Base-by-base conservation (phyloP, 2,329 filamentous ascomycete species). In the Fusarium sp. region DNA sequence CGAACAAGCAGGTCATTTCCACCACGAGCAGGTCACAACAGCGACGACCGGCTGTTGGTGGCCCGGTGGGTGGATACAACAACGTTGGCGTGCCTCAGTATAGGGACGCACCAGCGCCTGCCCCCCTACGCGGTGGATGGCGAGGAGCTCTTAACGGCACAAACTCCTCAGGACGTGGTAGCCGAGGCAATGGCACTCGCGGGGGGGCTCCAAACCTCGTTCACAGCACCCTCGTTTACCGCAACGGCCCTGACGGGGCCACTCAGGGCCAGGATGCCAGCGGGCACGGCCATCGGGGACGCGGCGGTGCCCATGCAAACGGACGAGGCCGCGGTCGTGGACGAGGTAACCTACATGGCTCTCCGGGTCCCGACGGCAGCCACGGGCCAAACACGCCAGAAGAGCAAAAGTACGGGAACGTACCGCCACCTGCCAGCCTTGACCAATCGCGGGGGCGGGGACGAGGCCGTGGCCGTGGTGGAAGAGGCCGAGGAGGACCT, bases 1-100 rank as follows among this genome's bases (percentile, higher is more conserved):
- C 91, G 2, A 86, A 95, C 76, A 91, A 89, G 73, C 96, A 99
- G 82, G 88, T 97, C 18, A 85, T 97, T 43, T 91, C 89, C 65
- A 87, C 88, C 63, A 89, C 92, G 53, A 88, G 72, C 71, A 82
- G 75, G 52, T 78, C 80, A 4, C 79, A 80, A 75, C 87, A 88
- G 66, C 88, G 88, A 70, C 84, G 85, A 46, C 84, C 84, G 9
- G 78, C 83, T 5, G 73, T 82, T 15, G 84, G 85, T 12, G 85
- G 88, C 1, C 83, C 90, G 0, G 47, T 18, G 7, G 83, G 87
- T 11, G 82, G 83, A 13, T 74, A 85, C 84, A 73, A 88, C 83
- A 81, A 86, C 36, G 85, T 88, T 13, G 87, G 88, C 63, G 88
- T 89, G 31, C 84, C 86, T 62, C 92, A 95, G 78, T 88, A 87